Evolutionary conservation across 495 filamentous ascomycete genomes (phyloP), one percentile per base, ranked within the genome.

Genomic region (Penicillium diatomitis): DNA sequence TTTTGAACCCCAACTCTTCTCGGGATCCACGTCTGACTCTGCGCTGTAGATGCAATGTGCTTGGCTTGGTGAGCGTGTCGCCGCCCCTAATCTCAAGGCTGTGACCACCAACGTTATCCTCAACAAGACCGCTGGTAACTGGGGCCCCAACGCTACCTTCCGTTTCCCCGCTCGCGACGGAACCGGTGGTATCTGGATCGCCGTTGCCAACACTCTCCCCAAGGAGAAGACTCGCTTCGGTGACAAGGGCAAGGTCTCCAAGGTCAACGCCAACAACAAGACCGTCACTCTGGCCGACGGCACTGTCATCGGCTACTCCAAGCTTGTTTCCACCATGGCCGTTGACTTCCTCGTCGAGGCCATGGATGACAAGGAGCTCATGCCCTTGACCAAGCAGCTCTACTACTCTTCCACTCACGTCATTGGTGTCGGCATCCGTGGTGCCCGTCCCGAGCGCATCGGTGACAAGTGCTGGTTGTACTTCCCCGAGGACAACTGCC

Each of bases 401-500:
- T 96, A 84, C 82, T 97, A 95, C 78, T 96, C 90, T 40, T 86
- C 87, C 50, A 99, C 92, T 48, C 92, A 99, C 73, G 90, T 99
- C 57, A 86, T 99, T 55, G 92, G 92, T 66, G 85, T 99, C 51
- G 92, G 92, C 69, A 75, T 99, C 63, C 88, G 92, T 63, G 92
- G 92, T 55, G 74, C 75, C 53, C 88, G 92, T 49, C 92, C 92
- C n/a, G 86, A 95, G 67, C 83, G 88, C 53, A 99, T 99, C 55
- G 92, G 92, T 43, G 92, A 99, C 75, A 99, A 99, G 78, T 99
- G 92, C 83, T 99, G 92, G 88, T 81, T 99, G 47, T 99, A 99
- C 82, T 99, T 97, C 84, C 92, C 92, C 54, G 94, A 99, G 67
- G 84, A 95, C 69, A 82, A 99, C 81, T 96, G 90, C 78, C 90